These are phyloP conservation scores for Penicillium sp. DNA, from an alignment of 2,329 filamentous ascomycete species.

Conservation along the genomic window DNA sequence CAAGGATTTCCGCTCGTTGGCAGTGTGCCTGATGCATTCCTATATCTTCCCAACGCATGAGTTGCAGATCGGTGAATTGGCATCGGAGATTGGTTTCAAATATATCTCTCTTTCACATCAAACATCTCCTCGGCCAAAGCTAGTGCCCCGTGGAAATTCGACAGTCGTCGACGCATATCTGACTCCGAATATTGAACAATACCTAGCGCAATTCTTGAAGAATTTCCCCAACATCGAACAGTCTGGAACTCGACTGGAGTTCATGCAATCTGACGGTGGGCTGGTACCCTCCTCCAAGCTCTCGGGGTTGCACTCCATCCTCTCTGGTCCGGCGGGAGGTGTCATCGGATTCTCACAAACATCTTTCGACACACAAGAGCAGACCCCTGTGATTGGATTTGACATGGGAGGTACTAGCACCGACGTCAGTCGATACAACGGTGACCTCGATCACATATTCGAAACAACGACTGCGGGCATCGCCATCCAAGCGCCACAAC, in stretches of 20 bases:
- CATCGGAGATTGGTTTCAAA: constrained; percentile 72
- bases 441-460: constrained; percentile 86
- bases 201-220: constrained; percentile 49
- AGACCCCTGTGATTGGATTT: constrained; percentile 84
- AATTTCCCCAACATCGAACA: not conserved
- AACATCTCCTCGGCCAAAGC: constrained; percentile 81
- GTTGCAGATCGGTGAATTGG: constrained; percentile 69
- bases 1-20: constrained; percentile 71
- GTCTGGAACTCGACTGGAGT: constrained; percentile 11
- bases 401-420: constrained; percentile 95
- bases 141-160: constrained; percentile 70
- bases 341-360: constrained; percentile 91
- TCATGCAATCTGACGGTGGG: constrained; percentile 83
- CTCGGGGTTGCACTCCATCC: constrained; percentile 79
- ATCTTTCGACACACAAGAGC: constrained; percentile 76
- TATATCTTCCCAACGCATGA: constrained; percentile 87
- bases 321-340: constrained; percentile 88
- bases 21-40: constrained; percentile 83
- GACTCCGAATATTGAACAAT: constrained; percentile 73
- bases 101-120: constrained; percentile 70
- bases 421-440: constrained; percentile 81
- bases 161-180: constrained; percentile 77
- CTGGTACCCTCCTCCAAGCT: constrained; percentile 61
- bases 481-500: constrained; percentile 85
- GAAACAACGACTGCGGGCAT: constrained; percentile 89